Percentiles rank a stretch among this genome's conserved stretches.
phyloP scores from a whole-genome alignment of 2,329 filamentous ascomycete genomes.

The Fusarium sp. region DNA sequence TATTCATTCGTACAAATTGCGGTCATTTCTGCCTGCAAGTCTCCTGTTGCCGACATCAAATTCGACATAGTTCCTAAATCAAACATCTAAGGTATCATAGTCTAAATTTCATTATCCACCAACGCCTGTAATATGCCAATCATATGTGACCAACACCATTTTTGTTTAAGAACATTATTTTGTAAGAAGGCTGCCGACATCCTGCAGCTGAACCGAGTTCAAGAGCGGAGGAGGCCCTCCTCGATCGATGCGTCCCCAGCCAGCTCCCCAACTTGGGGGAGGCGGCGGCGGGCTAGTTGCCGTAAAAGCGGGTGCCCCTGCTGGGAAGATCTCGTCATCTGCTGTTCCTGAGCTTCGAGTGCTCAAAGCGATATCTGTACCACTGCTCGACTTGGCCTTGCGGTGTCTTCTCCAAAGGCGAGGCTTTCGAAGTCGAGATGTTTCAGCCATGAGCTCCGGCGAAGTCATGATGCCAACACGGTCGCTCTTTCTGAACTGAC shows the following conservation, averaged over 20 bases:
- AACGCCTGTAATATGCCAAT: slow-evolving; percentile 44
- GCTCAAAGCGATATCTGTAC: slow-evolving; percentile 52
- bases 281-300: slow-evolving; percentile 34
- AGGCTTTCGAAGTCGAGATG: slow-evolving; percentile 38
- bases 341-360: slow-evolving; percentile 47
- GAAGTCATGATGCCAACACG: slow-evolving; percentile 59
- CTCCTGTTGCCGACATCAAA: slow-evolving; percentile 25
- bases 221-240: slow-evolving; percentile 47
- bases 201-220: slow-evolving; percentile 50
- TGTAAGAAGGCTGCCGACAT: slow-evolving; percentile 51
- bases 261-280: slow-evolving; percentile 49
- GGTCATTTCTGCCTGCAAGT: slow-evolving; percentile 10
- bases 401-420: slow-evolving; percentile 50
- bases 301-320: slow-evolving; percentile 28
- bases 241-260: slow-evolving; percentile 50
- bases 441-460: slow-evolving; percentile 54
- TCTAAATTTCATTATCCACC: slow-evolving; percentile 46
- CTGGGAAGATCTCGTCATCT: slow-evolving; percentile 45
- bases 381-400: slow-evolving; percentile 48
- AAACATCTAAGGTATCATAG: slow-evolving; percentile 49
- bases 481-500: slow-evolving; percentile 48
- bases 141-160: slow-evolving; percentile 16
- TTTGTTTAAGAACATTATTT: slow-evolving; percentile 32
- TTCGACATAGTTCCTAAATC: slow-evolving; percentile 43
- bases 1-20: slow-evolving; percentile 40